Evolutionary conservation across 2,329 filamentous ascomycete genomes (phyloP).

Genomic region (Fusarium anthophilum): DNA sequence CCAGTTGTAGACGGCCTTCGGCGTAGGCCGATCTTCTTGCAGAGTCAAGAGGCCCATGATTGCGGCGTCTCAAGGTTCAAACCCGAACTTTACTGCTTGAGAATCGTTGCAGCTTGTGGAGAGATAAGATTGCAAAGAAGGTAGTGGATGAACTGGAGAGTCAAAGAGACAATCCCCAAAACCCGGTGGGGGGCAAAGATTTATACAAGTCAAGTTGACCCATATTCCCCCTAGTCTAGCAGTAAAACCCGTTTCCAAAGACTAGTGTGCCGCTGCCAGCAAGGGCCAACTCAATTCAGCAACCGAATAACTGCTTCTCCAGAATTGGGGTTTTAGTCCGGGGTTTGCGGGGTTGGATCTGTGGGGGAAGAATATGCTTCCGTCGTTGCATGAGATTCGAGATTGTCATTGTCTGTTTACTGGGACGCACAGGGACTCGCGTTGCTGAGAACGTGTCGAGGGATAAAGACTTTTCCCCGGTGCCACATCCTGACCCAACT

Average conservation of each 20-base stretch:
- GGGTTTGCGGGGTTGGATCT: slow-evolving; percentile 43
- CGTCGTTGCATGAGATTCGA: slow-evolving; percentile 27
- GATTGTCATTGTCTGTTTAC: slow-evolving; percentile 27
- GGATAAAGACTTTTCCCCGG: slow-evolving; percentile 39
- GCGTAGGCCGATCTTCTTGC: slow-evolving; percentile 66
- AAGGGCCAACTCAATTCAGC: slow-evolving; percentile 15
- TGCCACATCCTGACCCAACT: neutral
- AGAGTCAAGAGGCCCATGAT: slow-evolving; percentile 60
- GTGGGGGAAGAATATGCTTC: slow-evolving; percentile 44
- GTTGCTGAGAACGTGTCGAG: neutral
- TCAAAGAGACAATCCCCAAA: slow-evolving; percentile 2
- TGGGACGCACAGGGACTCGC: neutral
- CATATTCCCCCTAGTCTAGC: slow-evolving; percentile 9
- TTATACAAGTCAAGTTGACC: slow-evolving; percentile 30
- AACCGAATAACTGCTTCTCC: slow-evolving; percentile 20
- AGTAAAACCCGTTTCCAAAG: neutral
- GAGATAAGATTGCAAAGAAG: slow-evolving; percentile 15
- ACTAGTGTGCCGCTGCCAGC: slow-evolving; percentile 12
- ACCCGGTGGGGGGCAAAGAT: slow-evolving; percentile 33
- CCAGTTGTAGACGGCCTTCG: slow-evolving; percentile 68
- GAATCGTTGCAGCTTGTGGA: neutral
- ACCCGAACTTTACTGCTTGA: neutral
- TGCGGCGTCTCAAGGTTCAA: neutral
- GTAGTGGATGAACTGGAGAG: slow-evolving; percentile 18
- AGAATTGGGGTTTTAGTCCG: slow-evolving; percentile 36